phyloP scores from a whole-genome alignment of 2,329 filamentous ascomycete species.

The Arthrobotrys sphaeroides region DNA sequence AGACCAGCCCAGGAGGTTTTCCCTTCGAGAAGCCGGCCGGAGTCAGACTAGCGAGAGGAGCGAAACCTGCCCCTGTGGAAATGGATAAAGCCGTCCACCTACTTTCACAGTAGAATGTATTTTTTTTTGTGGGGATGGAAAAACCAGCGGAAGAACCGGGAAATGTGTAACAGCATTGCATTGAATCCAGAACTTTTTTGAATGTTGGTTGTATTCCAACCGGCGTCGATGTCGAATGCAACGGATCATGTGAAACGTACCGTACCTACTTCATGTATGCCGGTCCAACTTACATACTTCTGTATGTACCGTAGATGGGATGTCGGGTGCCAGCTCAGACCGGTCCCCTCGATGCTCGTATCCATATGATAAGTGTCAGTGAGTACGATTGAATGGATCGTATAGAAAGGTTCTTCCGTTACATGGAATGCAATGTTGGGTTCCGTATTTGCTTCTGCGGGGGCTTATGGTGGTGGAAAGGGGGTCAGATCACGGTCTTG shows the following conservation, averaged over 20 bases:
- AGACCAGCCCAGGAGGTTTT: neutral
- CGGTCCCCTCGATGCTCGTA: no score
- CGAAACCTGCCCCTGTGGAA: slow-evolving; percentile 12
- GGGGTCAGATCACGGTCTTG: slow-evolving; percentile 49
- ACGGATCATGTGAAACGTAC: slow-evolving; percentile 16
- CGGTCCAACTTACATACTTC: neutral
- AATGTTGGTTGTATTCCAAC: no score
- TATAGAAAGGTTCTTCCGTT: neutral
- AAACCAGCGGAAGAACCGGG: no score
- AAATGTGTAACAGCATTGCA: slow-evolving; percentile 43
- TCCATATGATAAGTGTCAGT: no score
- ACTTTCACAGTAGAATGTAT: no score
- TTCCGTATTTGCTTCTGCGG: slow-evolving; percentile 31
- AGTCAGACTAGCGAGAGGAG: no score
- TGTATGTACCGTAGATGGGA: slow-evolving; percentile 5
- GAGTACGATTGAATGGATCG: no score
- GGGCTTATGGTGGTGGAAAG: no score
- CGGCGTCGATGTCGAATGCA: slow-evolving; percentile 5
- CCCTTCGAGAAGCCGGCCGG: slow-evolving; percentile 20
- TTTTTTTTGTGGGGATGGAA: slow-evolving; percentile 16
- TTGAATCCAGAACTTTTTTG: no score
- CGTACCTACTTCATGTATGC: neutral
- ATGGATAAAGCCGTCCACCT: neutral
- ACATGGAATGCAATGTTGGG: no score
- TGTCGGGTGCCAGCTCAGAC: neutral